Percentiles rank a stretch among this genome's conserved stretches.
phyloP scores from a whole-genome alignment of 208 protist genomes.

The Trypanosoma boissoni region DNA sequence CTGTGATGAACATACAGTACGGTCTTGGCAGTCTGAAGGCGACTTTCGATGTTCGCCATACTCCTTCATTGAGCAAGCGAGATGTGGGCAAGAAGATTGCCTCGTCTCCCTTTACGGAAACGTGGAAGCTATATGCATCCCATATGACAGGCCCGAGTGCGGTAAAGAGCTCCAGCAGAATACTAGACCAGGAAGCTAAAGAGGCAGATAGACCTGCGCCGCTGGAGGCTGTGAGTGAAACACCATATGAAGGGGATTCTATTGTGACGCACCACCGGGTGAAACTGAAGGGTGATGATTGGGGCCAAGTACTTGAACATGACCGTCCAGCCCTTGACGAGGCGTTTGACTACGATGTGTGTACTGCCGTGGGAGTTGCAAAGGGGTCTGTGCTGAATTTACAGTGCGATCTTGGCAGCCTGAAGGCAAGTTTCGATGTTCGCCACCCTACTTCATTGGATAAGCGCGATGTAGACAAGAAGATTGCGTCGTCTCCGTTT shows the following conservation, averaged over 20 bases:
- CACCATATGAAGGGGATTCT: background rate
- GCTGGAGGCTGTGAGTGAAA: background rate
- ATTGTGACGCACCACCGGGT: slow-evolving; percentile 20
- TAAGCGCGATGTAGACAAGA: slow-evolving; percentile 17
- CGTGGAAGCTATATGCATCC: slow-evolving; percentile 15
- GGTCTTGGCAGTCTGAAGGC: slow-evolving; percentile 7
- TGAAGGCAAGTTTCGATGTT: slow-evolving; percentile 26
- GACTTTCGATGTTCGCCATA: slow-evolving; percentile 10
- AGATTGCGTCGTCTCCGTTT: slow-evolving; percentile 27
- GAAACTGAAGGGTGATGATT: slow-evolving; percentile 14
- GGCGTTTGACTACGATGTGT: slow-evolving; percentile 33
- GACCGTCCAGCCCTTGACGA: slow-evolving; percentile 19
- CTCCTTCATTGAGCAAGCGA: background rate
- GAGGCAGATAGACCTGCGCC: background rate
- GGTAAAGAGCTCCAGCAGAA: background rate
- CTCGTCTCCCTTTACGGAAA: slow-evolving; percentile 13
- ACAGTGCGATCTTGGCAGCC: slow-evolving; percentile 24
- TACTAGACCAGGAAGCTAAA: background rate
- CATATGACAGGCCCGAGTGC: background rate
- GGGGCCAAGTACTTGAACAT: slow-evolving; percentile 16
- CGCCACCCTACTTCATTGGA: slow-evolving; percentile 8
- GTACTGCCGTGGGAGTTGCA: slow-evolving; percentile 13
- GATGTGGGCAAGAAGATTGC: slow-evolving; percentile 13
- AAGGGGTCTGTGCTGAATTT: slow-evolving; percentile 20
- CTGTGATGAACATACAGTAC: slow-evolving; percentile 1